These are phyloP conservation scores for Chloranthus sessilifolius DNA, from an alignment of 164 flowering plant genomes.

Conservation along the genomic window DNA sequence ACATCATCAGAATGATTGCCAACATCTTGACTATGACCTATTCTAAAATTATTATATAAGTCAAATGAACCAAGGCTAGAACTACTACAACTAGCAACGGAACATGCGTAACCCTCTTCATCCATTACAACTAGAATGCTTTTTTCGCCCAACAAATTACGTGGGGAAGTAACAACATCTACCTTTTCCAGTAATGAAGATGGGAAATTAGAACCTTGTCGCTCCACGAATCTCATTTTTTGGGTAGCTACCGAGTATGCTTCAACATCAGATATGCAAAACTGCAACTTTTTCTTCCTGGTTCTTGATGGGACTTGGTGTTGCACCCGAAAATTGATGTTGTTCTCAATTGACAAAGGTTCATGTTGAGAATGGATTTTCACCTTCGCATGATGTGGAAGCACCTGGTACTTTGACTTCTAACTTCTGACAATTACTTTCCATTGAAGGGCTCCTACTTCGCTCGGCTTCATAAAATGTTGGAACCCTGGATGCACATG, in stretches of 20 bases:
- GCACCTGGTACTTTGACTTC: no score
- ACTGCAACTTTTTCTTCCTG: conserved; percentile 33
- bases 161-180: conserved; percentile 53
- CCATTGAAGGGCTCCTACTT: no score
- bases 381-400: no score
- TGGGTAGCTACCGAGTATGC: conserved; percentile 15
- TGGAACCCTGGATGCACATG: no score
- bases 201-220: conserved; percentile 13
- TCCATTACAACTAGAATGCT: conserved; percentile 34
- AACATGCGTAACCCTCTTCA: conserved; percentile 43
- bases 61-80: conserved; percentile 23
- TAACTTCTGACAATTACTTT: conserved; percentile 17
- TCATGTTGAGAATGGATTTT: no score
- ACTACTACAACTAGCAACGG: conserved; percentile 85
- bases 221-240: conserved; percentile 33
- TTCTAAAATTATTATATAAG: conserved; percentile 16
- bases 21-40: conserved; percentile 27
- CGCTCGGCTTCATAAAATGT: no score
- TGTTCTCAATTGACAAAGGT: conserved; percentile 12
- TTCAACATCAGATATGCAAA: conserved; percentile 23
- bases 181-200: conserved; percentile 37
- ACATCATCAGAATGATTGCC: conserved; percentile 52
- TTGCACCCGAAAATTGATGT: conserved; percentile 17
- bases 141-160: conserved; percentile 40
- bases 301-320: conserved; percentile 21